Base-by-base conservation (phyloP, 805 yeast species). In the Zygotorulaspora chibaensis region DNA sequence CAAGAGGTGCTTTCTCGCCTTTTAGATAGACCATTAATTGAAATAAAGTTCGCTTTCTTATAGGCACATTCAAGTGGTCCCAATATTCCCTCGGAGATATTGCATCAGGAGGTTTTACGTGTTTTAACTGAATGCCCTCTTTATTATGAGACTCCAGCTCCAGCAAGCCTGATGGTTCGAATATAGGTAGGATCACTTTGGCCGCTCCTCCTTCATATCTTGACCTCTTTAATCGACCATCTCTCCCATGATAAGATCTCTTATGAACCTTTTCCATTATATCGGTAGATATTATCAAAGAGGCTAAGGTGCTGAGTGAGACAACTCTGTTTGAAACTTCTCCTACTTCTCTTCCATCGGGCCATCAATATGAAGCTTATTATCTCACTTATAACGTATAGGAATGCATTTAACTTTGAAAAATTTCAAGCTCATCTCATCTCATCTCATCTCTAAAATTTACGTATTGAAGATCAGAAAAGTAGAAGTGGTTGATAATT, bases 161-260 rank as follows among this genome's bases (percentile, higher is more conserved):
- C 29, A 74, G 50, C 3, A 71, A 48, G 1, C 77, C 77, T 0
- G 77, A 70, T 1, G 70, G 69, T 42, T 65, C 63, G 52, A 70
- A 72, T 15, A 51, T 44, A 3, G 67, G 67, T 23, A 61, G 26
- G 2, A 54, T 48, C 12, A 31, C 45, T 39, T 40, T 42, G 17
- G 40, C 43, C 15, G 41, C 16, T 16, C 31, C 28, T 13, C 41
- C 46, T 25, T 30, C 40, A 17, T 30, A 38, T 16, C 42, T 40
- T 9, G 42, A 28, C 31, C 35, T 45, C 27, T 48, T 48, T 8
- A 16, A 11, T 12, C 30, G 31, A 8, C 29, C 3, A 10, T 47
- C 26, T 17, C 37, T 26, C 1, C 28, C 16, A 11, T 35, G 25
- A 30, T 16, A 27, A 23, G 35, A 13, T 12, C 45, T 29, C 34